Percentiles rank a stretch among this genome's conserved stretches.
Evolutionary conservation across 768 basidiomycete genomes (phyloP).

Genomic region (Lentinula lateritia): DNA sequence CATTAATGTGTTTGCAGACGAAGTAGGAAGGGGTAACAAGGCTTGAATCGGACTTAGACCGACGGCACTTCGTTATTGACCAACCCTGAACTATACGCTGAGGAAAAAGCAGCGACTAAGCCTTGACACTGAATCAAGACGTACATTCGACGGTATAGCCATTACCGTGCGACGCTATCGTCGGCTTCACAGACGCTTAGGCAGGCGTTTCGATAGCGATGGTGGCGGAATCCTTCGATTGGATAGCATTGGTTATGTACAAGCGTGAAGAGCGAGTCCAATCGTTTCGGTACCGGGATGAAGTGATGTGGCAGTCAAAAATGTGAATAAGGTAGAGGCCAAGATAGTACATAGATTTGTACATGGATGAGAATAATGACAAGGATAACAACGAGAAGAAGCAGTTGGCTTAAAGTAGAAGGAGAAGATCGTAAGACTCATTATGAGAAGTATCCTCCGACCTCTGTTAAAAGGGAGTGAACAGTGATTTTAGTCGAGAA

Average conservation of each 20-base stretch:
- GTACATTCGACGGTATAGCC: too few relatives aligned
- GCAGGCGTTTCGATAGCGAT: neutral
- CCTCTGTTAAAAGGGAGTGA: slow-evolving; percentile 26
- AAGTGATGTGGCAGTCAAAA: neutral
- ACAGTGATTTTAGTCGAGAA: too few relatives aligned
- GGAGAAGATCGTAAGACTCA: too few relatives aligned
- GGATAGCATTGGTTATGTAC: neutral
- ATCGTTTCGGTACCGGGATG: neutral
- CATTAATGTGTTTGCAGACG: neutral
- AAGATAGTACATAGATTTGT: neutral
- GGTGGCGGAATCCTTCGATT: neutral
- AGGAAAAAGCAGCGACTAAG: neutral
- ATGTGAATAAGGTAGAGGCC: neutral
- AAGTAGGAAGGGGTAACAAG: neutral
- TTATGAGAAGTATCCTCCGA: slow-evolving; percentile 29
- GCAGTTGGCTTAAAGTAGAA: too few relatives aligned
- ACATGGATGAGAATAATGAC: too few relatives aligned
- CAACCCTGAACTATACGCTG: neutral
- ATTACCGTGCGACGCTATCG: neutral
- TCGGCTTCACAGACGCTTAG: neutral
- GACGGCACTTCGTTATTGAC: neutral
- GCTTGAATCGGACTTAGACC: neutral
- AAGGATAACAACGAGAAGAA: neutral
- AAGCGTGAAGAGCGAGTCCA: neutral
- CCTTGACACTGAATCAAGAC: neutral